These are phyloP conservation scores for Plantago major DNA, from an alignment of 257 asterid species.

Conservation along the genomic window DNA sequence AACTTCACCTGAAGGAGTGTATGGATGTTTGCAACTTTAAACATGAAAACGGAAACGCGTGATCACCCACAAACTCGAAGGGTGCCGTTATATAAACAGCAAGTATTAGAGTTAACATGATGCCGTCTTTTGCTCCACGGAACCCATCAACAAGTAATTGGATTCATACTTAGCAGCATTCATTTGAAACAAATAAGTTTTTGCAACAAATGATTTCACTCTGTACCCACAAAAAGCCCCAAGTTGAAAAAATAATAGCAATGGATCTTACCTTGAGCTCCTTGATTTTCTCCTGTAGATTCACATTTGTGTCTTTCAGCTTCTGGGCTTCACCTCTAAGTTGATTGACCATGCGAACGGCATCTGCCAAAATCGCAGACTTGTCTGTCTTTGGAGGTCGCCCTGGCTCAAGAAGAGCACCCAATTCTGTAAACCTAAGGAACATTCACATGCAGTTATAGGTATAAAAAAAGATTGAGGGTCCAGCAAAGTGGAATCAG, in stretches of 20 bases:
- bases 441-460: constrained; percentile 8
- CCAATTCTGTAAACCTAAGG: constrained; percentile 61
- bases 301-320: constrained; percentile 52
- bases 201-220: neutral
- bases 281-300: constrained; percentile 64
- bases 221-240: too few relatives aligned
- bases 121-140: neutral
- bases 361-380: constrained; percentile 60
- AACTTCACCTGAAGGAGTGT: too few relatives aligned
- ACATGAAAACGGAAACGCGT: too few relatives aligned
- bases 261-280: constrained; percentile 54
- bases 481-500: constrained; percentile 3
- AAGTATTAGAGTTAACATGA: too few relatives aligned
- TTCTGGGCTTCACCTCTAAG: constrained; percentile 64
- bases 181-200: neutral
- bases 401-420: constrained; percentile 75
- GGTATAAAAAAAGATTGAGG: constrained; percentile 5
- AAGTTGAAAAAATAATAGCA: neutral
- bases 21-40: too few relatives aligned
- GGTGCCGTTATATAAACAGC: too few relatives aligned
- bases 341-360: constrained; percentile 64
- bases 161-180: neutral
- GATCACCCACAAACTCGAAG: too few relatives aligned
- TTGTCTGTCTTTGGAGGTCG: constrained; percentile 71
- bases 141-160: neutral